Base-by-base conservation (phyloP, 164 flowering plant species). In the Akebia trifoliata region DNA sequence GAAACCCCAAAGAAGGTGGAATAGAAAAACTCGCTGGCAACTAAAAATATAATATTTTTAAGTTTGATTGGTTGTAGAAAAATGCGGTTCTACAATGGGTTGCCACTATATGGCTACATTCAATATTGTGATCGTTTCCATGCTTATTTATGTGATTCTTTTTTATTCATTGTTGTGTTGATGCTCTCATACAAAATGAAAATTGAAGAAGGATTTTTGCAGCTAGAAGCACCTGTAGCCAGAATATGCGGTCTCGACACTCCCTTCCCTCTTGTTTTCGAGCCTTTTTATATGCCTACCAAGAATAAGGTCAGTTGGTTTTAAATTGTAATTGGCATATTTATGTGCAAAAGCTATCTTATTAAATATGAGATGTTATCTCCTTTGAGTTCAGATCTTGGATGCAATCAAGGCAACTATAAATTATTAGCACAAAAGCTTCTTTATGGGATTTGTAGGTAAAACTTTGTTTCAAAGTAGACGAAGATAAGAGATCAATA, bases 151-250 rank as follows among this genome's bases (percentile, higher is more conserved):
- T n/a, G n/a, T n/a, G n/a, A n/a, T n/a, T 44, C 25, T 4, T 8
- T 7, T 6, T 39, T 48, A 5, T 39, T 6, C 37, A 37, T 50
- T 22, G 10, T 8, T 59, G 35, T 14, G 17, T n/a, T 26, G 7
- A 22, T 32, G 14, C 28, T 8, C 0, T 44, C 30, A 10, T 3
- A 11, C 40, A 47, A 14, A 20, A 20, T 24, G n/a, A 44, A 17
- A 22, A 30, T 43, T 22, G 14, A 18, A 36, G 18, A 17, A 20
- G n/a, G 8, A 39, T 28, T 50, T 50, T 60, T 74, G 78, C 89
- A 93, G 99, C 70, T 93, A 57, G 97, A 90, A 79, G 95, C 99
- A 30, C 99, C 99, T 2, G 83, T 90, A 28, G 74, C 90, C 37
- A 80, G 99, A 66, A 72, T 87, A 3, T 93, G 99, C 30, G 97